Base-by-base conservation (phyloP, 495 filamentous ascomycete genomes). In the Penicillium atrosanguineum region DNA sequence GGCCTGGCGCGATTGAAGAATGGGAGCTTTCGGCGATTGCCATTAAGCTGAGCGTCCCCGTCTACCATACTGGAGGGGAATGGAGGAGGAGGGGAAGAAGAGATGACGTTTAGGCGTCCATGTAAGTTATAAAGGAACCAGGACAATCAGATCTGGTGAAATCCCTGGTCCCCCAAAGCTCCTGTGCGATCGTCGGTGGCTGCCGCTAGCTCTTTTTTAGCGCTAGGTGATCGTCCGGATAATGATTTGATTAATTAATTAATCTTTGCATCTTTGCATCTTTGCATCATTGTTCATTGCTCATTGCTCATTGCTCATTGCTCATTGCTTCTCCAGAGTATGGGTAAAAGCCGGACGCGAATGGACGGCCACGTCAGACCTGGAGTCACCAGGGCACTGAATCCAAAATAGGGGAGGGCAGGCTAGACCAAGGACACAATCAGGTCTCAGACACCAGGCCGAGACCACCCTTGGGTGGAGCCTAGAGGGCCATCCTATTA, bases 1-100 rank as follows among this genome's bases (percentile, higher is more conserved):
- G 51, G 52, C 0, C 60, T 48, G 47, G 60, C 42, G 52, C 64
- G 65, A 31, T 53, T 58, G 48, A 76, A 74, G 52, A 64, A 53
- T 41, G 71, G 69, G 31, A 72, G 57, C 40, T 64, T 62, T 37
- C 61, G 63, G 39, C 48, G 9, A 31, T 7, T 49, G 46, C 36
- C 47, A 41, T 50, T 50, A 44, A 43, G 23, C 5, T 23, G 42
- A 28, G 44, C 48, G 50, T 52, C 41, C 25, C 53, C 56, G 25
- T 48, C 53, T 38, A 21, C 40, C 57, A 63, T 63, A 20, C 21
- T 48, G 51, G 25, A 29, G 34, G 1, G 20, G 44, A 39, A 49
- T 41, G 49, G 21, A 41, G 34, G 29, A 31, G 50, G 34, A 42
- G 16, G 46, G 48, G 49, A 16, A 37, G 36, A 20, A 55, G 41